Percentiles rank a stretch among this genome's conserved stretches.
These are phyloP conservation scores for Pneumocystis jirovecii DNA, from an alignment of 1,139 yeast species.

Conservation along the genomic window DNA sequence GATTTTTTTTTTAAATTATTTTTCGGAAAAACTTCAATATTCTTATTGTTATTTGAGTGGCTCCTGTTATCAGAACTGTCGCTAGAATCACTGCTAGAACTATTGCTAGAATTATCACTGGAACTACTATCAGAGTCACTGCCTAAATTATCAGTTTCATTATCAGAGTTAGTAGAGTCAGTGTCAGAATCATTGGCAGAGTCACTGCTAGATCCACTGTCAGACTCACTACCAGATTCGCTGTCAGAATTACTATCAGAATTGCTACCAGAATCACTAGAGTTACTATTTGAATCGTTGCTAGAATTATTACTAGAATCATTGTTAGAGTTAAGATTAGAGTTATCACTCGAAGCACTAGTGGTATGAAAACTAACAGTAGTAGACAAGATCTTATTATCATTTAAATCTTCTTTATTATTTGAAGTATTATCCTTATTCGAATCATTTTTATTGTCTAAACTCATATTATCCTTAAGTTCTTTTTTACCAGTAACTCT, in stretches of 20 bases:
- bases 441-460: background rate
- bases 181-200: background rate
- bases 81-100: background rate
- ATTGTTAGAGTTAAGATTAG: background rate
- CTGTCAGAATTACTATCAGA: background rate
- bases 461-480: background rate
- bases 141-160: no score
- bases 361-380: background rate
- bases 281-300: background rate
- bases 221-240: background rate
- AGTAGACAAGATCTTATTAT: background rate
- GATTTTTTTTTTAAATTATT: background rate
- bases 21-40: background rate
- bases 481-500: background rate
- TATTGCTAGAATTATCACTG: background rate
- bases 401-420: background rate
- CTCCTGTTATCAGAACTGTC: background rate
- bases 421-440: background rate
- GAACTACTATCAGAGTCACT: background rate
- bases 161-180: background rate
- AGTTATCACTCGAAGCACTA: background rate
- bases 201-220: no score
- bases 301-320: background rate
- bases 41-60: background rate
- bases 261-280: background rate